Evolutionary conservation across 495 filamentous ascomycete species (phyloP).

Genomic region (Aspergillus sclerotiicarbonarius): DNA sequence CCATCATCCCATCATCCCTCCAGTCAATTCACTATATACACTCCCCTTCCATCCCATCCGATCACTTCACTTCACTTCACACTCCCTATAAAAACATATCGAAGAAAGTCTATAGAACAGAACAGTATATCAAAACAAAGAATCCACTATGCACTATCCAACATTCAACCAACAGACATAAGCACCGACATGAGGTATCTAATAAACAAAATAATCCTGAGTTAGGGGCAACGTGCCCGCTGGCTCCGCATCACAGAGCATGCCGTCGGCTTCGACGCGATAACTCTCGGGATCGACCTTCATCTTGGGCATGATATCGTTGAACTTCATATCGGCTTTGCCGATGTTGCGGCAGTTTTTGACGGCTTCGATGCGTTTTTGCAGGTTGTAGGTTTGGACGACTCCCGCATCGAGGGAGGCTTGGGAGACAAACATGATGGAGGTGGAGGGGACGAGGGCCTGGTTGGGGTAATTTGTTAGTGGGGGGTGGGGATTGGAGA

Average conservation of each 20-base stretch:
- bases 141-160: not conserved
- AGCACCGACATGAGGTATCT: too few species aligned
- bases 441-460: conserved; percentile 65
- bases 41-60: too few species aligned
- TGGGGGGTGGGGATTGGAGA: not conserved
- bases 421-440: conserved; percentile 81
- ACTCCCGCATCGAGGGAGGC: conserved; percentile 62
- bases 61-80: not conserved
- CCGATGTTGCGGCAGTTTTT: conserved; percentile 74
- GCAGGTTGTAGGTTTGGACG: conserved; percentile 69
- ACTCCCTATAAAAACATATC: not conserved
- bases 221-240: conserved; percentile 70
- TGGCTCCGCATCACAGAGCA: conserved; percentile 72
- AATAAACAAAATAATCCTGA: conserved; percentile 50
- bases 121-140: not conserved
- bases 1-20: not conserved
- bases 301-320: conserved; percentile 86
- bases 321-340: conserved; percentile 94
- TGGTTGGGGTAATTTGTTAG: conserved; percentile 13
- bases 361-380: conserved; percentile 79
- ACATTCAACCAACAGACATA: too few species aligned
- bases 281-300: conserved; percentile 92
- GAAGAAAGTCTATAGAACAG: not conserved
- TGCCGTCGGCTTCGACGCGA: conserved; percentile 83
- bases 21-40: not conserved